Evolutionary conservation across 1,139 yeast species (phyloP).

Genomic region (Taphrina sp.): DNA sequence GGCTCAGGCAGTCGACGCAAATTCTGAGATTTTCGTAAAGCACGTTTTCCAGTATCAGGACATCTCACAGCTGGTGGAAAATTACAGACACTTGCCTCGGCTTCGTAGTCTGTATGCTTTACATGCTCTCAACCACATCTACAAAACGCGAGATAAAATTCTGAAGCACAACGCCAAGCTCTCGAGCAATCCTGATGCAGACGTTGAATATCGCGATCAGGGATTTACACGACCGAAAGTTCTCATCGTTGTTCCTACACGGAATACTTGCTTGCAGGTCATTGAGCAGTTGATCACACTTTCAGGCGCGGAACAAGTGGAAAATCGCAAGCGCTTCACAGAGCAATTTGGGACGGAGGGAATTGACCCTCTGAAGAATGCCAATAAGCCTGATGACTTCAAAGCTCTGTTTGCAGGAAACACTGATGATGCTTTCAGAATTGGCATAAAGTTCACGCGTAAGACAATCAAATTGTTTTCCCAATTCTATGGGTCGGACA

Average conservation of each 20-base stretch:
- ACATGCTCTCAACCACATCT: constrained; percentile 79
- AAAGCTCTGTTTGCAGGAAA: constrained; percentile 79
- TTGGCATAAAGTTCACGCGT: constrained; percentile 86
- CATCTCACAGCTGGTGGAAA: constrained; percentile 60
- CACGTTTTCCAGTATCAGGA: constrained; percentile 67
- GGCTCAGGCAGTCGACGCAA: constrained; percentile 46
- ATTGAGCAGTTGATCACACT: constrained; percentile 62
- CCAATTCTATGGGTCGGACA: constrained; percentile 79
- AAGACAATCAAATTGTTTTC: constrained; percentile 81
- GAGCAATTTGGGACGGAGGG: constrained; percentile 61
- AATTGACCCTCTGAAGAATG: constrained; percentile 39
- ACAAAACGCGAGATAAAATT: constrained; percentile 70
- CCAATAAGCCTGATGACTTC: constrained; percentile 78
- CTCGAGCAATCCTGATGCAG: constrained; percentile 43
- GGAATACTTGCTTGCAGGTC: constrained; percentile 71
- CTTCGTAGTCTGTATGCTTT: constrained; percentile 64
- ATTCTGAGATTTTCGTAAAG: constrained; percentile 54
- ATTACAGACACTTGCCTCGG: constrained; percentile 45
- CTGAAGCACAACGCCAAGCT: constrained; percentile 69
- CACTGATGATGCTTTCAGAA: constrained; percentile 83
- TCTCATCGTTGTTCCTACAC: constrained; percentile 76
- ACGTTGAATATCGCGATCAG: constrained; percentile 75
- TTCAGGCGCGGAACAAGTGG: constrained; percentile 67
- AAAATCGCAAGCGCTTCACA: constrained; percentile 72
- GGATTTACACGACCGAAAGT: constrained; percentile 95